Evolutionary conservation across 2,329 filamentous ascomycete genomes (phyloP), one percentile per base, ranked within the genome.

Genomic region (Colletotrichum godetiae): DNA sequence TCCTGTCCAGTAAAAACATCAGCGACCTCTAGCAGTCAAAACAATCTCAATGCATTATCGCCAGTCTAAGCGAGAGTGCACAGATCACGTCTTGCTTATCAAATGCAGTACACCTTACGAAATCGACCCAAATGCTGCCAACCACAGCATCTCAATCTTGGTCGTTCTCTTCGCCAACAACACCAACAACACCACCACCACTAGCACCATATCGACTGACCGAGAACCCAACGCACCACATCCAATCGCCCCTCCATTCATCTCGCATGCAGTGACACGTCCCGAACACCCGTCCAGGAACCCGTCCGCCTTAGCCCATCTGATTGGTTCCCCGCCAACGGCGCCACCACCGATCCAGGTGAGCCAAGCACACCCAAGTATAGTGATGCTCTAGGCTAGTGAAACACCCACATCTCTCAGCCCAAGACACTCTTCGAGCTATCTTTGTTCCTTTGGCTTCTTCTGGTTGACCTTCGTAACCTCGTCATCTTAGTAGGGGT

Each of bases 1-100:
- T 37, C 67, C 35, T 66, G 67, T 71, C 71, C 71, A 70, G 67
- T 73, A 61, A 65, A 49, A 70, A 65, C 55, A 67, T 56, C 70
- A 57, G 55, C 70, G 67, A 24, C 33, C 33, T 37, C 53, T 13
- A 35, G n/a, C 67, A 12, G 37, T 22, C 15, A 65, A 60, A 73
- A 70, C 66, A 69, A 35, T 27, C 31, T 4, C 31, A 13, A 49
- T 49, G 42, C 42, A 49, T 49, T 49, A 42, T 42, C 37, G 37
- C 15, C 37, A 52, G 22, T 4, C 5, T 56, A 73, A 70, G 60
- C 70, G 70, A 72, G 19, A 0, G 22, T 3, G 62, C 62, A 64
- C 49, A 19, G 49, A 29, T 33, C 49, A 64, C 10, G 2, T 13
- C 0, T 0, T 7, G 29, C 49, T 53, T 63, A 53, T 63, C 60